A percentile compares a stretch with the other conserved stretches of the same genome.
These are phyloP conservation scores for Yamadazyma blattariae DNA, from an alignment of 1,139 yeast species.

Conservation along the genomic window DNA sequence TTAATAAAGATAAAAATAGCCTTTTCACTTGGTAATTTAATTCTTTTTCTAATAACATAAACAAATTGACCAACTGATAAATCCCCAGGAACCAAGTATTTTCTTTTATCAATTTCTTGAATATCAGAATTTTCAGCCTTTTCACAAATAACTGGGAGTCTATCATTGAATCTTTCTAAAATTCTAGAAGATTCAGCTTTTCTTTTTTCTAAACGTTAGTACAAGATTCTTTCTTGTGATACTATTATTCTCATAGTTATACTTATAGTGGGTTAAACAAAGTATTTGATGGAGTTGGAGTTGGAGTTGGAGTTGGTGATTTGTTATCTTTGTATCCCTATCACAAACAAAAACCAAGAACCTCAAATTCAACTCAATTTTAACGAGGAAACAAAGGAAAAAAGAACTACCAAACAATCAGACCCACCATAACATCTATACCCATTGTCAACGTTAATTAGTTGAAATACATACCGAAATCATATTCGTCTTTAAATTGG, in stretches of 20 bases:
- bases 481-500: conserved; percentile 89
- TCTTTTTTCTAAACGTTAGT: conserved; percentile 63
- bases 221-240: no score
- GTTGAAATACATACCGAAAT: conserved; percentile 41
- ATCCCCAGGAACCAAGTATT: conserved; percentile 94
- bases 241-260: no score
- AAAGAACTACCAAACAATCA: no score
- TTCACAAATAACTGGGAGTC: conserved; percentile 97
- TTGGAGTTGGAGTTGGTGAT: no score
- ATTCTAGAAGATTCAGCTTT: conserved; percentile 94
- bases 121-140: conserved; percentile 96
- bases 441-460: no score
- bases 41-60: conserved; percentile 93
- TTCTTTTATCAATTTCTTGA: conserved; percentile 94
- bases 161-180: conserved; percentile 81
- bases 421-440: no score
- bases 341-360: no score
- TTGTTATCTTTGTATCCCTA: no score
- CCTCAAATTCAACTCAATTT: no score
- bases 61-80: conserved; percentile 97
- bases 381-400: no score
- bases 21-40: conserved; percentile 93
- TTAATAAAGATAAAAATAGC: conserved; percentile 96
- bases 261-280: no score
- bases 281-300: no score